phyloP scores from a whole-genome alignment of 495 filamentous ascomycete genomes.

The Aspergillus kassunensis region DNA sequence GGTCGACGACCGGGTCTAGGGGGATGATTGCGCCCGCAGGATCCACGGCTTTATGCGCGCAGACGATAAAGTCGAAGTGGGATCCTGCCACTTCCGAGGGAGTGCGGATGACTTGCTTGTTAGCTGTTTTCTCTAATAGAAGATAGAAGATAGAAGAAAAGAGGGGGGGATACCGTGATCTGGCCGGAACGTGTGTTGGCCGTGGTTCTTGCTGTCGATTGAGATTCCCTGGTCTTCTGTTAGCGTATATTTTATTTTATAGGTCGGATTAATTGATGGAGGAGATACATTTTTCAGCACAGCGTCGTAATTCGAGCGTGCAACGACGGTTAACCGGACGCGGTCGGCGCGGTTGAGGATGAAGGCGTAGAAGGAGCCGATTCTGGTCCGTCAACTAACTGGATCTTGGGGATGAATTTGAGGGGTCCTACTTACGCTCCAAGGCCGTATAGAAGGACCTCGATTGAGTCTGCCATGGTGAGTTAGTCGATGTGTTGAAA shows the following conservation, averaged over 20 bases:
- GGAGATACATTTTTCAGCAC: conserved; percentile 35
- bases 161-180: conserved; percentile 26
- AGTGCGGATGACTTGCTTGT: conserved; percentile 36
- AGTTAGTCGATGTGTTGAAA: neutral
- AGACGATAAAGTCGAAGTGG: conserved; percentile 45
- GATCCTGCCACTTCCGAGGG: conserved; percentile 30
- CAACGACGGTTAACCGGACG: conserved; percentile 48
- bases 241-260: neutral
- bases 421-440: conserved; percentile 1
- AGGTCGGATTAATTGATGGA: neutral
- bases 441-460: conserved; percentile 9
- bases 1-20: conserved; percentile 37
- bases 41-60: conserved; percentile 50
- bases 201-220: conserved; percentile 45
- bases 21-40: conserved; percentile 29
- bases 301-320: conserved; percentile 49
- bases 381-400: conserved; percentile 15
- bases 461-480: conserved; percentile 1
- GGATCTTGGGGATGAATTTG: too few species aligned
- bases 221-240: conserved; percentile 33
- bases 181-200: conserved; percentile 39
- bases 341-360: conserved; percentile 37
- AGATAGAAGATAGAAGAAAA: neutral
- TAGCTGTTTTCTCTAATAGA: neutral
- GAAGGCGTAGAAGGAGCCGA: conserved; percentile 47